These are phyloP conservation scores for Radiomyces spectabilis DNA, from an alignment of 192 early-diverging fungal genomes.

Conservation along the genomic window DNA sequence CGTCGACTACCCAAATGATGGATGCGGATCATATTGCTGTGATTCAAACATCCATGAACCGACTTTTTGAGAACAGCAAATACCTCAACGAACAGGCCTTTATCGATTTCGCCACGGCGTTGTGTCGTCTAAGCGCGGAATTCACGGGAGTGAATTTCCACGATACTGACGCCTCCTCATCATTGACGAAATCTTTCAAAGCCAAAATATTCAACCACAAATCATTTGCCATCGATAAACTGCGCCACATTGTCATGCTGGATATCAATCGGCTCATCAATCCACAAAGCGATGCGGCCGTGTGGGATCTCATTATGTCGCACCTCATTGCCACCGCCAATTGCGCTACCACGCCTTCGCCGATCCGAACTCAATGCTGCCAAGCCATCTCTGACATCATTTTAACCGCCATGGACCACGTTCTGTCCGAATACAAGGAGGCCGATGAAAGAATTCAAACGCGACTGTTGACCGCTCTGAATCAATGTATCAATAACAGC, in stretches of 20 bases:
- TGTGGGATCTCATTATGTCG: slow-evolving; percentile 60
- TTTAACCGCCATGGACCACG: slow-evolving; percentile 60
- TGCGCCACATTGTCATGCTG: slow-evolving; percentile 51
- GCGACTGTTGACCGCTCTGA: slow-evolving; percentile 54
- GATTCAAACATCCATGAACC: slow-evolving; percentile 43
- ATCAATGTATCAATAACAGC: slow-evolving; percentile 45
- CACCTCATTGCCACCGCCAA: slow-evolving; percentile 77
- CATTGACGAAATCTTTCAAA: background rate
- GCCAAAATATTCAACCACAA: slow-evolving; percentile 60
- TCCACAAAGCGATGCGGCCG: slow-evolving; percentile 25
- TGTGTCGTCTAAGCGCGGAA: slow-evolving; percentile 57
- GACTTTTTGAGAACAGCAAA: slow-evolving; percentile 63
- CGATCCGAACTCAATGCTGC: slow-evolving; percentile 73
- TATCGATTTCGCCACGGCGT: slow-evolving; percentile 53
- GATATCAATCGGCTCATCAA: slow-evolving; percentile 50
- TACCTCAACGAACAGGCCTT: slow-evolving; percentile 52
- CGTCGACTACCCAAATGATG: slow-evolving; percentile 14
- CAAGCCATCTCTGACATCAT: slow-evolving; percentile 70
- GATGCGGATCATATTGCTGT: slow-evolving; percentile 38
- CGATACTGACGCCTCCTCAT: slow-evolving; percentile 15
- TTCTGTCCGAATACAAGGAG: slow-evolving; percentile 49
- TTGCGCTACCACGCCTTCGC: slow-evolving; percentile 34
- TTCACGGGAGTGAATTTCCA: slow-evolving; percentile 39
- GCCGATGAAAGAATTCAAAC: slow-evolving; percentile 58
- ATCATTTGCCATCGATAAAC: slow-evolving; percentile 71